Base-by-base conservation (phyloP, 2,329 filamentous ascomycete species). In the Pseudocercospora musae region DNA sequence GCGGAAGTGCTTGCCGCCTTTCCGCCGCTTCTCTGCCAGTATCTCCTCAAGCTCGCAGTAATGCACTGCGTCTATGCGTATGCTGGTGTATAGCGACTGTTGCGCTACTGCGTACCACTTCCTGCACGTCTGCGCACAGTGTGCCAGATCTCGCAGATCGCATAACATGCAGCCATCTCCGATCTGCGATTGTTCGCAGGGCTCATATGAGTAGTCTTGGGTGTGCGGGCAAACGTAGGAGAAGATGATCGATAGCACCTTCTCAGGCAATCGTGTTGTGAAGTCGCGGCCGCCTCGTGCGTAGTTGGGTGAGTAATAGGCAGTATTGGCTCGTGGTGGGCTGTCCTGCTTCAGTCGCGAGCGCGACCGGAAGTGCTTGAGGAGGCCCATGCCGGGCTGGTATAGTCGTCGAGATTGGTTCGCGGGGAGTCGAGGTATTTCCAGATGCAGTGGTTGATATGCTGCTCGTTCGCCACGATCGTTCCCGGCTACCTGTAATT, bases 11-110 rank as follows among this genome's bases (percentile, higher is more conserved):
- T 67, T 70, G 23, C 64, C 67, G 15, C 60, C 65, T 60, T 73
- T 89, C 75, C 90, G 92, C 66, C 93, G 89, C 75, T 85, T 87
- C 70, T 94, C 91, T 58, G 90, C 86, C 37, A 96, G 85, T 69
- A 89, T 81, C 62, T 90, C 88, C 77, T 98, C 94, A 70, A 90
- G 89, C 67, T 90, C 87, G 80, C 94, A 98, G 79, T 96, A 97
- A 78, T 98, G 94, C 31, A 97, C 93, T 18, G 90, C 86, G 75
- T 98, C 94, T 75, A 98, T 95, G 63, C 93, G 90, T 68, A 98
- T 88, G 80, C 92, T 93, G 71, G 89, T 88, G 76, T 82, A 96
- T 90, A 88, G 79, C 58, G 86, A 70, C 29, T 78, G 75, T 66
- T 83, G 82, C 37, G 84, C 85, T n/a, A 81, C 77, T 25, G 77